Percentiles rank a stretch among this genome's conserved stretches.
Evolutionary conservation across 2,329 filamentous ascomycete genomes (phyloP).

Genomic region (Meredithiella fracta): DNA sequence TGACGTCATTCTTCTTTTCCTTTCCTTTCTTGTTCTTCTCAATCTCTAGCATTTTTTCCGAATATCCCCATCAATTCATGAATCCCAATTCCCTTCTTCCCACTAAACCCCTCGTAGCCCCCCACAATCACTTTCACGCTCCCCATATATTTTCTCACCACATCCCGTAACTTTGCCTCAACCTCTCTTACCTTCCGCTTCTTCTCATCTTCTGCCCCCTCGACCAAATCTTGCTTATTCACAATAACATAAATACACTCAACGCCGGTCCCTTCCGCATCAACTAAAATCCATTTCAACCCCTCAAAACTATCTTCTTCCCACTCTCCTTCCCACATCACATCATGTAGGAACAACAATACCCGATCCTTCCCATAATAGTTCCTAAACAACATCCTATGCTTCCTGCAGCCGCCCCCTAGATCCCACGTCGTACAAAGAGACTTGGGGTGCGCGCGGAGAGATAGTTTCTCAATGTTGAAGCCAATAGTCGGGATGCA

Average conservation of each 20-base stretch:
- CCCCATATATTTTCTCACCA: neutral
- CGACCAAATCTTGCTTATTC: constrained; percentile 3
- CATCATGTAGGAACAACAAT: constrained; percentile 5
- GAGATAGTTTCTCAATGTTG: constrained; percentile 1
- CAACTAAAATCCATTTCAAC: neutral
- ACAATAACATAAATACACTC: neutral
- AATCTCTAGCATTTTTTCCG: neutral
- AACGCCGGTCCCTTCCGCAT: neutral
- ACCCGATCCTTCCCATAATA: constrained; percentile 4
- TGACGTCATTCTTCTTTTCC: neutral
- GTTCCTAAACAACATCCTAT: neutral
- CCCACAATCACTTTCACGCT: neutral
- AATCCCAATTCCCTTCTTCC: neutral
- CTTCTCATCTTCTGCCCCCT: neutral
- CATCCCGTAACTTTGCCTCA: neutral
- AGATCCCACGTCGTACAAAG: constrained; percentile 1
- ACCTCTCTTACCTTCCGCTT: neutral
- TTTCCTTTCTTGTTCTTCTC: neutral
- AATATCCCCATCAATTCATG: neutral
- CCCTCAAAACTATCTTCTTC: neutral
- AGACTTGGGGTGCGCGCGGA: neutral
- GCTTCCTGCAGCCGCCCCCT: constrained; percentile 4
- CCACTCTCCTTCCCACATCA: neutral
- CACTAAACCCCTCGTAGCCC: neutral
- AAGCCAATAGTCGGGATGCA: constrained; percentile 9